A percentile compares a stretch with the other conserved stretches of the same genome.
Conservation (phyloP, 768 basidiomycete species). For the Lactarius deliciosus region DNA sequence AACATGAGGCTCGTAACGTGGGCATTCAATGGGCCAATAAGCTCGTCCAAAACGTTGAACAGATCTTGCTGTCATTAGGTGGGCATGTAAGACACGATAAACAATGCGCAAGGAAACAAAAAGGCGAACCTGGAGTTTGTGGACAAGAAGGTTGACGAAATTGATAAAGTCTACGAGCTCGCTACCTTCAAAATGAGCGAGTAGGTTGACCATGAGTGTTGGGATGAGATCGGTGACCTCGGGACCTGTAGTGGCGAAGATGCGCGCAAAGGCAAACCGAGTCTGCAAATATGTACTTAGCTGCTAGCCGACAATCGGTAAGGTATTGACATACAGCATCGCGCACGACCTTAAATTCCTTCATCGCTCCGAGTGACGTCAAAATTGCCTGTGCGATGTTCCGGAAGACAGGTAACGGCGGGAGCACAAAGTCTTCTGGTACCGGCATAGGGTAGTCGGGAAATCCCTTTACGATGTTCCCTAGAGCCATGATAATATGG, state of each 20-base stretch:
- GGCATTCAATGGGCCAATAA: slow-evolving; percentile 80
- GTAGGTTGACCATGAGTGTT: slow-evolving; percentile 83
- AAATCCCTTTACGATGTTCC: slow-evolving; percentile 94
- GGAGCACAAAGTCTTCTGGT: slow-evolving; percentile 63
- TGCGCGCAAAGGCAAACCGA: slow-evolving; percentile 89
- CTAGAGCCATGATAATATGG: slow-evolving; percentile 91
- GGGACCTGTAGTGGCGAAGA: slow-evolving; percentile 86
- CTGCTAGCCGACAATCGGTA: not conserved
- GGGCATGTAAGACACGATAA: slow-evolving; percentile 9
- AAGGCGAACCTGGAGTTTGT: slow-evolving; percentile 75
- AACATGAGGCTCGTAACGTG: slow-evolving; percentile 79
- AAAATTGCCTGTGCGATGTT: slow-evolving; percentile 86
- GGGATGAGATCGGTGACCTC: slow-evolving; percentile 87
- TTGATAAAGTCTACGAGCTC: slow-evolving; percentile 95
- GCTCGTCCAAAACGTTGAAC: slow-evolving; percentile 84
- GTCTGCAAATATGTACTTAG: slow-evolving; percentile 50
- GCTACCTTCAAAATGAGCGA: slow-evolving; percentile 86
- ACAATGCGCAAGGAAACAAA: not conserved
- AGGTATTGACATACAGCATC: slow-evolving; percentile 70
- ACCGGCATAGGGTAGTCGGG: slow-evolving; percentile 80
- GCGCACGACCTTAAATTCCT: slow-evolving; percentile 78
- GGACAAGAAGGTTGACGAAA: slow-evolving; percentile 88
- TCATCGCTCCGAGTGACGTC: slow-evolving; percentile 86
- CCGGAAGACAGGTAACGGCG: slow-evolving; percentile 76
- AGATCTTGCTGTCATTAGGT: slow-evolving; percentile 64